Percentiles rank a stretch among this genome's conserved stretches.
phyloP scores from a whole-genome alignment of 2,329 filamentous ascomycete species.

The Canariomyces notabilis region DNA sequence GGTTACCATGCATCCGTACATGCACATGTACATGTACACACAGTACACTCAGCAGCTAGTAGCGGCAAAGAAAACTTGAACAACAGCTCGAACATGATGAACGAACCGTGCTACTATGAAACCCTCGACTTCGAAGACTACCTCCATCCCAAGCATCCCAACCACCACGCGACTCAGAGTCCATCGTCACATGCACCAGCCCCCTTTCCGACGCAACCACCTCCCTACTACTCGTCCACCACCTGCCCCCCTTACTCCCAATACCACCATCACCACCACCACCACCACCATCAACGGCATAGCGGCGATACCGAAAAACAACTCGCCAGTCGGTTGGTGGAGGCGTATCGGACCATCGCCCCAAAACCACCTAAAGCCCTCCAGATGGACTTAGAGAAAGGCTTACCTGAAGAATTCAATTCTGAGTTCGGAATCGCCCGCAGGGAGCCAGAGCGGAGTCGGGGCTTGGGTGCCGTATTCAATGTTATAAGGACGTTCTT shows the following conservation, averaged over 20 bases:
- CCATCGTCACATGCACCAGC: too few species aligned
- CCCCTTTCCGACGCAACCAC: too few species aligned
- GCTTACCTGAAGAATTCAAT: too few species aligned
- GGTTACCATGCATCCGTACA: too few species aligned
- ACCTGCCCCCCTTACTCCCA: not conserved
- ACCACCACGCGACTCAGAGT: too few species aligned
- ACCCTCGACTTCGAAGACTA: not conserved
- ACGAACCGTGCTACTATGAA: not conserved
- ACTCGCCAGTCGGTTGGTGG: not conserved
- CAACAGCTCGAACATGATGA: too few species aligned
- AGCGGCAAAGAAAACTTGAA: not conserved
- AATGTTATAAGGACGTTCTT: not conserved
- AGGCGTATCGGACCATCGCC: not conserved
- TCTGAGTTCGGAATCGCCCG: not conserved
- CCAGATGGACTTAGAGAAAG: too few species aligned
- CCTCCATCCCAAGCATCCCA: not conserved
- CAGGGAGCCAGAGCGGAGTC: not conserved
- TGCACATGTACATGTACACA: not conserved
- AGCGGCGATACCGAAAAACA: not conserved
- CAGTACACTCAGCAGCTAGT: not conserved
- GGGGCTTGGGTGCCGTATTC: not conserved
- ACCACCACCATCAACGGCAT: not conserved
- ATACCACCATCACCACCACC: not conserved
- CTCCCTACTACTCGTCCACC: too few species aligned
- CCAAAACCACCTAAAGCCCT: too few species aligned